Conservation (phyloP, 2,329 filamentous ascomycete genomes). For the Falciphora oryzae region DNA sequence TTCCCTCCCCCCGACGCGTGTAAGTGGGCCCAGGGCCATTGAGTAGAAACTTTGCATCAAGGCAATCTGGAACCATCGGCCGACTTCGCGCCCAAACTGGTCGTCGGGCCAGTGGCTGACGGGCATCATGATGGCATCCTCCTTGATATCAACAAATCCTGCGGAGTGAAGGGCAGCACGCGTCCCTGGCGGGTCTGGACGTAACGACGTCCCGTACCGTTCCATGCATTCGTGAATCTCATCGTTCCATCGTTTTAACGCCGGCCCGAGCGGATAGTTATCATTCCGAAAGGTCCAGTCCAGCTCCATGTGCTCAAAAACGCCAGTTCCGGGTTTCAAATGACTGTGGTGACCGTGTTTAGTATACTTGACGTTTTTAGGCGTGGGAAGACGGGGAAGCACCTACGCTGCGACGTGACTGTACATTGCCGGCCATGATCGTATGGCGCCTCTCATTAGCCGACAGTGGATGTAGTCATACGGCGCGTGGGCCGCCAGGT, state of each 20-base stretch:
- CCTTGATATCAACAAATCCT: conserved; percentile 76
- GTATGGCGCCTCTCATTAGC: conserved; percentile 71
- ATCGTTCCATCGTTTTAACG: conserved; percentile 63
- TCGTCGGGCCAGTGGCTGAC: conserved; percentile 69
- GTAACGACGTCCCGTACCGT: conserved; percentile 58
- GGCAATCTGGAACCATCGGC: conserved; percentile 78
- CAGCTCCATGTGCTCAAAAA: conserved; percentile 84
- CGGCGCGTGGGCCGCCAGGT: conserved; percentile 35
- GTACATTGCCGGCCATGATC: conserved; percentile 71
- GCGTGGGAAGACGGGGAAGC: conserved; percentile 1
- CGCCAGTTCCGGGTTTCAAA: conserved; percentile 67
- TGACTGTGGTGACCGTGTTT: conserved; percentile 47
- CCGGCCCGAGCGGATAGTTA: conserved; percentile 52
- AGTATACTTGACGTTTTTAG: conserved; percentile 13
- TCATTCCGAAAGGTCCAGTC: conserved; percentile 73
- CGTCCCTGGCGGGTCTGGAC: conserved; percentile 46
- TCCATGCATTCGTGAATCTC: conserved; percentile 64
- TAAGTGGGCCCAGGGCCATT: conserved; percentile 68
- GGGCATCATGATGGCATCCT: conserved; percentile 63
- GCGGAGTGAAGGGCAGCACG: conserved; percentile 56
- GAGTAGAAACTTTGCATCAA: conserved; percentile 68
- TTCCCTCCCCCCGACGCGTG: conserved; percentile 55
- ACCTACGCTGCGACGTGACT: conserved; percentile 59
- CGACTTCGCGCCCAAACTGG: conserved; percentile 59
- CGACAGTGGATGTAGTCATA: conserved; percentile 83